Base-by-base conservation (phyloP, 352 stramenopile species). In the Phytopythium aichiense region DNA sequence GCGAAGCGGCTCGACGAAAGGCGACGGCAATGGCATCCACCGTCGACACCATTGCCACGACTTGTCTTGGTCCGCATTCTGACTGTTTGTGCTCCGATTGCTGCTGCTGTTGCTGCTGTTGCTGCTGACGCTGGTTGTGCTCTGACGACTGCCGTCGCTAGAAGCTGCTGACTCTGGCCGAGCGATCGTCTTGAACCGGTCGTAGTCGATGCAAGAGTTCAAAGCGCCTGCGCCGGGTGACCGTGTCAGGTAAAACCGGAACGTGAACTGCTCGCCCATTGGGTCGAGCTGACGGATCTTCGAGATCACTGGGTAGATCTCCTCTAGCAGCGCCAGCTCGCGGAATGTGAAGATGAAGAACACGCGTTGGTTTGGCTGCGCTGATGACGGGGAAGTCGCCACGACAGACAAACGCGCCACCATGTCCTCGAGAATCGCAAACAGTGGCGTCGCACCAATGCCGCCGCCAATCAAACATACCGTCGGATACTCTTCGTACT, bases 391-490 rank as follows among this genome's bases (percentile, higher is more conserved):
- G 12, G 8, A 22, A 13, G 7, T 0, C 8, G 0, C n/a, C 22
- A 5, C 46, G 18, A 35, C 59, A 13, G 60, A 51, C 13, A 71
- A 60, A 23, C 68, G 50, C 45, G 65, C 62, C 8, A 66, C 66
- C 37, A 86, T 77, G 59, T 86, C 78, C 40, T 88, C 74, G 23
- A 88, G 60, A 33, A 86, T 81, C 4, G 72, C 73, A 33, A 89
- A 76, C 38, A 87, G 37, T 8, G 79, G 77, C 2, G 79, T 84
- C n/a, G 68, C 65, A 5, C 75, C 79, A 37, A 86, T 87, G 16
- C 79, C 77, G 3, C 77, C 74, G 51, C 68, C 76, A 33, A 87
- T 35, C 7, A 88, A 42, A 48, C 74, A 82, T 13, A 89, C 43
- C 0, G 68, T 82, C 7, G 63, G 56, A 58, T 81, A 84, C 56